These are phyloP conservation scores for Cornus florida DNA, from an alignment of 148 eudicot genomes.

Conservation along the genomic window DNA sequence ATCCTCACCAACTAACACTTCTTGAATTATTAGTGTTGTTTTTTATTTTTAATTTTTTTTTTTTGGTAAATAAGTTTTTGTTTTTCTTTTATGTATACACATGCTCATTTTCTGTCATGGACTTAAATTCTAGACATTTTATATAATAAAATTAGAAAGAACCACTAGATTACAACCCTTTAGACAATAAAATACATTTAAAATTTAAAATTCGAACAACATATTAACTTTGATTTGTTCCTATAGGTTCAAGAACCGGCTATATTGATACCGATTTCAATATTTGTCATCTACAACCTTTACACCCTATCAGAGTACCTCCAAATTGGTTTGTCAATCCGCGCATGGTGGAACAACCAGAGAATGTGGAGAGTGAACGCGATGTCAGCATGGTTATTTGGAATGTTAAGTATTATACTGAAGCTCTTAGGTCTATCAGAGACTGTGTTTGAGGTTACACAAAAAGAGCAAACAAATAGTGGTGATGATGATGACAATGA, in stretches of 20 bases:
- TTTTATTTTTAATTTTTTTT: too few relatives aligned
- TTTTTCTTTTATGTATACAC: too few relatives aligned
- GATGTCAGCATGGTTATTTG: slow-evolving; percentile 31
- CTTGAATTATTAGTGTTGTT: too few relatives aligned
- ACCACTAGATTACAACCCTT: too few relatives aligned
- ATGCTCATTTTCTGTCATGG: too few relatives aligned
- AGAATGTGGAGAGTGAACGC: slow-evolving; percentile 26
- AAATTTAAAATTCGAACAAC: too few relatives aligned
- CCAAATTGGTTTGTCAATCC: slow-evolving; percentile 16
- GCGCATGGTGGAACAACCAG: slow-evolving; percentile 43
- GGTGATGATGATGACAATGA: background rate
- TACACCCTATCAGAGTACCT: slow-evolving; percentile 27
- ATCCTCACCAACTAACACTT: too few relatives aligned
- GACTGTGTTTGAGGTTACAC: slow-evolving; percentile 32
- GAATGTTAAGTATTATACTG: slow-evolving; percentile 16
- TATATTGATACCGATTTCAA: slow-evolving; percentile 10
- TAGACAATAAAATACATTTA: too few relatives aligned
- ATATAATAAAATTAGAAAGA: too few relatives aligned
- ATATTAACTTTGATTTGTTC: background rate
- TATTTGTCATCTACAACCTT: slow-evolving; percentile 24
- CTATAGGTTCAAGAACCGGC: slow-evolving; percentile 29
- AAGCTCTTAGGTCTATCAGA: slow-evolving; percentile 29
- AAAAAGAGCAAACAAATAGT: slow-evolving; percentile 17
- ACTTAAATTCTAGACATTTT: too few relatives aligned
- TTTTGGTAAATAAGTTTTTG: too few relatives aligned